Percentiles rank a stretch among this genome's conserved stretches.
phyloP scores from a whole-genome alignment of 2,329 filamentous ascomycete genomes.

The Amesomyces nigricolor region DNA sequence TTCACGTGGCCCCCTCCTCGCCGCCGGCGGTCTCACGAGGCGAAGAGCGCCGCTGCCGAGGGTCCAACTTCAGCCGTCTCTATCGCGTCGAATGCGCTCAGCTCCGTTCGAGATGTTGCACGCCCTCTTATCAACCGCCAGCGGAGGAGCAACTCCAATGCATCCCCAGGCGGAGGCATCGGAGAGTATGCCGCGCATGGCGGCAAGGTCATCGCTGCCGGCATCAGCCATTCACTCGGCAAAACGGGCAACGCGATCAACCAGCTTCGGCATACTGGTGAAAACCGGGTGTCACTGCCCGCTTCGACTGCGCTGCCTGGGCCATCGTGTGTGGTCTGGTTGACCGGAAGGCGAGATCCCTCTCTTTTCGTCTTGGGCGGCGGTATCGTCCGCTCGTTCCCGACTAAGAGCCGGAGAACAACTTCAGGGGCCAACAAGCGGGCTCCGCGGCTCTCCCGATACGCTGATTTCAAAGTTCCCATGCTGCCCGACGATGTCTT shows the following conservation, averaged over 20 bases:
- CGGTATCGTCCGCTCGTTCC: slow-evolving; percentile 61
- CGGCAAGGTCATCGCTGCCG: slow-evolving; percentile 65
- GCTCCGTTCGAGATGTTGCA: slow-evolving; percentile 64
- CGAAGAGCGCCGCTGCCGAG: slow-evolving; percentile 44
- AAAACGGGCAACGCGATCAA: slow-evolving; percentile 66
- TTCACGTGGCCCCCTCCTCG: slow-evolving; percentile 81
- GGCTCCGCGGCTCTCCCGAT: slow-evolving; percentile 50
- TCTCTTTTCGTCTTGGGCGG: slow-evolving; percentile 60
- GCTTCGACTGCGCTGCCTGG: slow-evolving; percentile 48
- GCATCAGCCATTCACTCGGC: slow-evolving; percentile 67
- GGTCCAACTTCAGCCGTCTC: slow-evolving; percentile 53
- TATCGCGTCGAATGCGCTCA: slow-evolving; percentile 64
- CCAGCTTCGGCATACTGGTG: slow-evolving; percentile 66
- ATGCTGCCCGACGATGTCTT: slow-evolving; percentile 55
- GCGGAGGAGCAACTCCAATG: slow-evolving; percentile 45
- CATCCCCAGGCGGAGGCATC: slow-evolving; percentile 39
- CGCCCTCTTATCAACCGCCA: slow-evolving; percentile 53
- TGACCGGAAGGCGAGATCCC: slow-evolving; percentile 56
- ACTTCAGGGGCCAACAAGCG: slow-evolving; percentile 49
- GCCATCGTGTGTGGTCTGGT: slow-evolving; percentile 58
- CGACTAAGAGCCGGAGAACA: slow-evolving; percentile 50
- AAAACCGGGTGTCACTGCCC: slow-evolving; percentile 68
- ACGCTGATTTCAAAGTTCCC: slow-evolving; percentile 63
- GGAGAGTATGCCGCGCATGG: slow-evolving; percentile 62
- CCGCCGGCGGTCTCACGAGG: slow-evolving; percentile 42